phyloP scores from a whole-genome alignment of 179 eudicot genomes.

The Silene coronaria region DNA sequence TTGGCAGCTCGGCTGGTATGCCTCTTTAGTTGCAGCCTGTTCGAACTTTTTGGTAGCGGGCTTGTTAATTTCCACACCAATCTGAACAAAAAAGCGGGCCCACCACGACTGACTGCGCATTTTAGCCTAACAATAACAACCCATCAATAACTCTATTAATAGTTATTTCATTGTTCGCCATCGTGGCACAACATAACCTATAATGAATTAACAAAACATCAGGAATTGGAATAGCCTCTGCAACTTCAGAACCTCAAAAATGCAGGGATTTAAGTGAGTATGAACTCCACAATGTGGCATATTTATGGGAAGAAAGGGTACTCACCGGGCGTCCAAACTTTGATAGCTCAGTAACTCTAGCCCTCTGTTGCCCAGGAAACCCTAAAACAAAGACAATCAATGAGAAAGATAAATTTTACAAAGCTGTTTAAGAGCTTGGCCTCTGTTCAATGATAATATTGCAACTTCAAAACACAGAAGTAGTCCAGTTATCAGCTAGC shows the following conservation, averaged over 20 bases:
- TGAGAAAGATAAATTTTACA: neutral
- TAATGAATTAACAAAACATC: too few relatives aligned
- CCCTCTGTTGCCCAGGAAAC: conserved; percentile 66
- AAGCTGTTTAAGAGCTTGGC: neutral
- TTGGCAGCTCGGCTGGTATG: conserved; percentile 66
- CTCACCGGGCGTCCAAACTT: conserved; percentile 96
- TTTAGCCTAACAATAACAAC: conserved; percentile 53
- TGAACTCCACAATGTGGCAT: neutral
- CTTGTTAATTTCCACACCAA: conserved; percentile 73
- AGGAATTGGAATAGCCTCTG: neutral
- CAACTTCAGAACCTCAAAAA: neutral
- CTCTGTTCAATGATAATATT: neutral
- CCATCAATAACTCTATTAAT: neutral
- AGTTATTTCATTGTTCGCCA: neutral
- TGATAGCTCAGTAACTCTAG: conserved; percentile 71
- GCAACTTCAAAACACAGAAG: neutral
- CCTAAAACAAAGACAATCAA: conserved; percentile 29
- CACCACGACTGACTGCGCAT: conserved; percentile 89
- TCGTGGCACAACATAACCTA: neutral
- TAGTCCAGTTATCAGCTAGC: too few relatives aligned
- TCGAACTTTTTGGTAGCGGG: conserved; percentile 78
- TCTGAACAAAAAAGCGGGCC: conserved; percentile 66
- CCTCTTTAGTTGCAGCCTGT: conserved; percentile 61
- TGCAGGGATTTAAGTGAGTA: neutral
- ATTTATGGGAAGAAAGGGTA: neutral